These are phyloP conservation scores for Agrocybe praecox DNA, from an alignment of 768 basidiomycete genomes.

Conservation along the genomic window DNA sequence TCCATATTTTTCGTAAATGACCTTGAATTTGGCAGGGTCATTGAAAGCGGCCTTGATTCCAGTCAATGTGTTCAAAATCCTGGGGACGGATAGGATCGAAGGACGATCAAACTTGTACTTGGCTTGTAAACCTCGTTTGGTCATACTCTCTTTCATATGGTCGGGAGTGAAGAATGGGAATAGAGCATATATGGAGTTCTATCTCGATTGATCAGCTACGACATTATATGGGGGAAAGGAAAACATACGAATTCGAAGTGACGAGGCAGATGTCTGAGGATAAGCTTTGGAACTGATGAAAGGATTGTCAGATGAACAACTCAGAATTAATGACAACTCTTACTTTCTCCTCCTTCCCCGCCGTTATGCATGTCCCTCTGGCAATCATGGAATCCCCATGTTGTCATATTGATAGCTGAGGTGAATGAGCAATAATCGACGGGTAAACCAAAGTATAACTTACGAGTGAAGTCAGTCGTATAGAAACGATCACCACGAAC, in stretches of 20 bases:
- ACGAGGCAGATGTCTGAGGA: conserved; percentile 45
- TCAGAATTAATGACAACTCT: conserved; percentile 3
- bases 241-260: conserved; percentile 37
- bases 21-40: conserved; percentile 37
- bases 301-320: not conserved
- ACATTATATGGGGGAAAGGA: too few relatives aligned
- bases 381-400: conserved; percentile 56
- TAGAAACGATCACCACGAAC: conserved; percentile 57
- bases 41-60: conserved; percentile 29
- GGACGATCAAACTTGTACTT: conserved; percentile 48
- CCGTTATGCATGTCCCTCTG: conserved; percentile 44
- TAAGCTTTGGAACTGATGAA: conserved; percentile 40
- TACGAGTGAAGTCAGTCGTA: conserved; percentile 54
- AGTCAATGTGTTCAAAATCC: conserved; percentile 12
- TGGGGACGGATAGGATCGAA: not conserved
- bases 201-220: conserved; percentile 22
- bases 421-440: too few relatives aligned
- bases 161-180: conserved; percentile 71
- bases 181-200: conserved; percentile 55
- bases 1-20: conserved; percentile 37
- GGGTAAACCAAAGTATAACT: too few relatives aligned
- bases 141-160: conserved; percentile 39
- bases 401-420: conserved; percentile 43
- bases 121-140: conserved; percentile 35
- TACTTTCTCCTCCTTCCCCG: conserved; percentile 36